These are phyloP conservation scores for Saccharomycopsis sp. DNA, from an alignment of 805 yeast species.

Conservation along the genomic window DNA sequence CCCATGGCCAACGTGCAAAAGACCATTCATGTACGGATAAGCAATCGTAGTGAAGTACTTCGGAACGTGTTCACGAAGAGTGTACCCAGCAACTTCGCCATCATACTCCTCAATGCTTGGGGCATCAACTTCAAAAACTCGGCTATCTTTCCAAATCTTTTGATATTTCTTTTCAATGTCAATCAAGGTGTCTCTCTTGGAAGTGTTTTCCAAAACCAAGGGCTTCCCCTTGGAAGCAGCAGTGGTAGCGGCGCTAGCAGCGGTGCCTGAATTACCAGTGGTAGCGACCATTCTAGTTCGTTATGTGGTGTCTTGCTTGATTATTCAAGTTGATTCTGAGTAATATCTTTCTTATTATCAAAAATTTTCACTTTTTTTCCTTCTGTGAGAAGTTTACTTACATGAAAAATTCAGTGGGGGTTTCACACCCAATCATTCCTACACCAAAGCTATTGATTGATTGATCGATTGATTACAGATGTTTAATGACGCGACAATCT, in stretches of 20 bases:
- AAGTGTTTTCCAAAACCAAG: conserved; percentile 49
- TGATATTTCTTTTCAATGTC: conserved; percentile 86
- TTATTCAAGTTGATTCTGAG: background rate
- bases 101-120: conserved; percentile 61
- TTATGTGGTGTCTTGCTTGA: background rate
- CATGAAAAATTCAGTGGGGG: background rate
- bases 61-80: conserved; percentile 70
- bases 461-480: background rate
- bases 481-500: background rate
- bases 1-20: conserved; percentile 93
- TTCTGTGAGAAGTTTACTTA: background rate
- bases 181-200: conserved; percentile 89
- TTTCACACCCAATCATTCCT: background rate
- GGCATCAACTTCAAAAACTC: conserved; percentile 79
- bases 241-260: too few relatives aligned
- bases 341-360: background rate
- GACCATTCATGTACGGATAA: conserved; percentile 98
- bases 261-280: too few relatives aligned
- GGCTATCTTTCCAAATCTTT: conserved; percentile 77
- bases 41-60: conserved; percentile 93
- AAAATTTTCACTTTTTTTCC: background rate
- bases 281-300: background rate
- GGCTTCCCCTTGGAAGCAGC: conserved; percentile 16
- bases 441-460: background rate
- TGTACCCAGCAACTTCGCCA: conserved; percentile 49